Evolutionary conservation across 1,284 basidiomycete species (phyloP), one percentile per base, ranked within the genome.

Genomic region (Cutaneotrichosporon cyanovorans): DNA sequence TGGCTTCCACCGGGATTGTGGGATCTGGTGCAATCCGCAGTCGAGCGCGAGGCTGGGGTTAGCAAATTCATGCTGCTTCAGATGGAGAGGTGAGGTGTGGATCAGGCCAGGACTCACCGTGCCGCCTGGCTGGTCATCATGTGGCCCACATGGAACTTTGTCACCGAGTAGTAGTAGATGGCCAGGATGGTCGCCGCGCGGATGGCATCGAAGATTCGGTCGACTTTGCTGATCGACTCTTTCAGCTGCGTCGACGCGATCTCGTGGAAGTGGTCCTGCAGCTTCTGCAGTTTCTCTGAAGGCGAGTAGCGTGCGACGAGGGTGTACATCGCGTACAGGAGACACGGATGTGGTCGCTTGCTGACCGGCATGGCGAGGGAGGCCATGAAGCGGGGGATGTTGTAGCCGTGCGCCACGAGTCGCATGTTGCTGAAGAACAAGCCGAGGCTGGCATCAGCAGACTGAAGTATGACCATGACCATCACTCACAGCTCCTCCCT

Each of bases 281-380:
- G 55, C 8, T 51, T 32, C 4, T 57, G 48, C 25, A 69, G 63
- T 2, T 59, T 41, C 2, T 50, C 50, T 6, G 59, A 58, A 2
- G 59, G 45, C 18, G 66, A 65, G 22, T 60, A 52, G 32, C 54
- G 46, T 0, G 62, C 59, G 0, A 61, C 62, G 12, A 65, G 36
- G 14, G 62, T 57, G 42, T 68, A 68, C 62, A 68, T 68, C 1
- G 66, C 51, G 51, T 68, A 61, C 2, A 66, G 48, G 0, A 68
- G 55, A 39, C 63, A 66, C 1, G 62, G 64, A 37, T 68, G 66
- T 0, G 66, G 66, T 10, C 65, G 57, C 34, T 61, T 61, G 7
- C 56, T 39, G 2, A 54, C 45, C 1, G 64, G 62, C 2, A 65
- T 46, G 0, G 61, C 48, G 10, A 68, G 57, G 36, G 61, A 25